Conservation (phyloP, 768 basidiomycete genomes). For the Pisolithus microcarpus region DNA sequence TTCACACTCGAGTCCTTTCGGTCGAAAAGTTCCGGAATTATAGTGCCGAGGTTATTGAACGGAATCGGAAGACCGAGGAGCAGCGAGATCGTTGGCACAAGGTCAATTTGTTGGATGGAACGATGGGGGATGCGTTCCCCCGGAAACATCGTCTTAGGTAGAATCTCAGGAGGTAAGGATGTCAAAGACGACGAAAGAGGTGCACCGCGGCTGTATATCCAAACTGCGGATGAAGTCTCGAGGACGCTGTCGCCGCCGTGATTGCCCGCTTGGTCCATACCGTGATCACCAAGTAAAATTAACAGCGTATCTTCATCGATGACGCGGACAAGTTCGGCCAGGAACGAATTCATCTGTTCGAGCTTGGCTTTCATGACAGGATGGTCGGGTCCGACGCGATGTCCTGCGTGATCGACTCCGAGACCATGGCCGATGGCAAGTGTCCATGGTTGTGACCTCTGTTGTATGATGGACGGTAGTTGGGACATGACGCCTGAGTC, state of each 20-base stretch:
- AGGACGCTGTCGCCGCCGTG: conserved; percentile 87
- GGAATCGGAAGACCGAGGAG: conserved; percentile 91
- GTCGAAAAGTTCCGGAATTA: conserved; percentile 90
- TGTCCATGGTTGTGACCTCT: conserved; percentile 58
- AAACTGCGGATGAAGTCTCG: conserved; percentile 81
- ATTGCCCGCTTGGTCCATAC: conserved; percentile 92
- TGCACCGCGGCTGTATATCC: conserved; percentile 84
- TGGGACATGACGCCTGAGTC: conserved; percentile 85
- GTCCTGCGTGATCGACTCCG: conserved; percentile 95
- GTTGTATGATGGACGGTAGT: conserved; percentile 70
- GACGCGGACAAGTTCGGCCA: conserved; percentile 61
- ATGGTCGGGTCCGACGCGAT: conserved; percentile 87
- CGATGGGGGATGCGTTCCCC: conserved; percentile 49
- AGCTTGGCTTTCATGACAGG: conserved; percentile 82
- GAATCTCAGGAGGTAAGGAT: conserved; percentile 41
- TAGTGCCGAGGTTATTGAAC: conserved; percentile 86
- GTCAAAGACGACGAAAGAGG: conserved; percentile 33
- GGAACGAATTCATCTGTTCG: conserved; percentile 77
- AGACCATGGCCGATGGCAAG: conserved; percentile 89
- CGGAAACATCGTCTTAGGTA: conserved; percentile 55
- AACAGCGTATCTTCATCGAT: conserved; percentile 87
- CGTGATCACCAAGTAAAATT: conserved; percentile 91
- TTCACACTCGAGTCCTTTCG: conserved; percentile 38
- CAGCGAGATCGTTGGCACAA: conserved; percentile 82
- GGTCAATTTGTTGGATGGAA: conserved; percentile 85